Conservation (phyloP, 345 rosid species). For the Salix arbutifolia region DNA sequence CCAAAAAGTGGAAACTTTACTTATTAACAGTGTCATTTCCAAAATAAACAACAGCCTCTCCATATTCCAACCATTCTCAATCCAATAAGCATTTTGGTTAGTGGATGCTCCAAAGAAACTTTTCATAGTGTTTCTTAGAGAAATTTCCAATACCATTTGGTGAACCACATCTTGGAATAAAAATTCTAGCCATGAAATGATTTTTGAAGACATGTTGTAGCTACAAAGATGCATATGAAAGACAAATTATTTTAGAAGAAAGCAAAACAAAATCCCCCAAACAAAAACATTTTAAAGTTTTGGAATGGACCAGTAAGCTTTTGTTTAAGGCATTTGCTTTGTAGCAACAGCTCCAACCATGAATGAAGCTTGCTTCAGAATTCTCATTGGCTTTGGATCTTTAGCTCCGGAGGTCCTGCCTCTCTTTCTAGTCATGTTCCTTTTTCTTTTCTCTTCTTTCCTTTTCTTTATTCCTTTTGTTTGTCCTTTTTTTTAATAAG, state of each 20-base stretch:
- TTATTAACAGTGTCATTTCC: not conserved
- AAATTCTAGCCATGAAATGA: not conserved
- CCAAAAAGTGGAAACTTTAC: not conserved
- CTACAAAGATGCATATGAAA: not conserved
- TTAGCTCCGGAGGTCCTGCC: not conserved
- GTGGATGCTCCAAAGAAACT: not conserved
- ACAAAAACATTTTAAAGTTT: not conserved
- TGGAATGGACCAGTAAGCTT: not conserved
- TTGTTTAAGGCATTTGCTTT: not conserved
- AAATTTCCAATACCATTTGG: not conserved
- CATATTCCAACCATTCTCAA: not conserved
- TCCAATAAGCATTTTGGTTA: not conserved
- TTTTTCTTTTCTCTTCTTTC: not conserved
- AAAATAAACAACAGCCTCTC: not conserved
- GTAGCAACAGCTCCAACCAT: not conserved
- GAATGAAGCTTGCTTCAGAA: not conserved
- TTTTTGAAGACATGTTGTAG: not conserved
- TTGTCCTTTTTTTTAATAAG: not conserved
- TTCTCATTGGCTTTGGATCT: not conserved
- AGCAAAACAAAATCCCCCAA: not conserved
- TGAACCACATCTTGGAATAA: not conserved
- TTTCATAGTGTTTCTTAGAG: not conserved
- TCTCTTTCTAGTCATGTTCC: not conserved
- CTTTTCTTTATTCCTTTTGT: too few species aligned
- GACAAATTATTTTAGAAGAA: not conserved